phyloP scores from a whole-genome alignment of 2,329 filamentous ascomycete species.

The Rhinocladiella similis region DNA sequence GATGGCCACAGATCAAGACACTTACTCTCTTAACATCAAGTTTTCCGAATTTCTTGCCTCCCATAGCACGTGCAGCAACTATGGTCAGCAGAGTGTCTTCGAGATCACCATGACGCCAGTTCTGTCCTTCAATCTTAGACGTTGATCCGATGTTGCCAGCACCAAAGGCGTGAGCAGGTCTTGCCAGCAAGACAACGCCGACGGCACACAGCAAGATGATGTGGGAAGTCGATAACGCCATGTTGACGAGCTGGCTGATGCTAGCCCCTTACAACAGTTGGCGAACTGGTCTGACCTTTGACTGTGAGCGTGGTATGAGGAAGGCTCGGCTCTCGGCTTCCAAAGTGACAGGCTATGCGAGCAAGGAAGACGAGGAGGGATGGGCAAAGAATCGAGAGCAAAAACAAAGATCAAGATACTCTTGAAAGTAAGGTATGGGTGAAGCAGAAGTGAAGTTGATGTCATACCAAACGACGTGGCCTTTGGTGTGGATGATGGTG shows the following conservation, averaged over 20 bases:
- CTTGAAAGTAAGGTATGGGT: neutral
- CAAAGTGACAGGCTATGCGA: too few species aligned
- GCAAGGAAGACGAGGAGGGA: too few species aligned
- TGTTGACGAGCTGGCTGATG: conserved; percentile 3
- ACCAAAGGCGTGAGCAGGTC: conserved; percentile 74
- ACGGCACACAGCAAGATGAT: conserved; percentile 28
- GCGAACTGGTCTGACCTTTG: neutral
- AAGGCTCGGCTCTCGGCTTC: neutral
- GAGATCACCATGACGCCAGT: conserved; percentile 90
- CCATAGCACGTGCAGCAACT: conserved; percentile 61
- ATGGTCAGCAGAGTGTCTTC: conserved; percentile 84
- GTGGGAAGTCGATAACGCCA: conserved; percentile 27
- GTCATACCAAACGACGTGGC: conserved; percentile 7
- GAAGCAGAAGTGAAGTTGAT: conserved; percentile 7
- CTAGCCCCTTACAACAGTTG: neutral
- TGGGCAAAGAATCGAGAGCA: too few species aligned
- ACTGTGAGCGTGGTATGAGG: neutral
- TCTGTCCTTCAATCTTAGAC: conserved; percentile 78
- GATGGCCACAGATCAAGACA: neutral
- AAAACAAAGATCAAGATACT: too few species aligned
- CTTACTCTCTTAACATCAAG: conserved; percentile 67
- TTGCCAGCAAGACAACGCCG: conserved; percentile 62
- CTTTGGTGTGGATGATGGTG: conserved; percentile 4
- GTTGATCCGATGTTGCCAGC: conserved; percentile 82
- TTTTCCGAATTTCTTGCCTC: conserved; percentile 83